These are phyloP conservation scores for Apiospora rasikravindrae DNA, from an alignment of 2,329 filamentous ascomycete genomes.

Conservation along the genomic window DNA sequence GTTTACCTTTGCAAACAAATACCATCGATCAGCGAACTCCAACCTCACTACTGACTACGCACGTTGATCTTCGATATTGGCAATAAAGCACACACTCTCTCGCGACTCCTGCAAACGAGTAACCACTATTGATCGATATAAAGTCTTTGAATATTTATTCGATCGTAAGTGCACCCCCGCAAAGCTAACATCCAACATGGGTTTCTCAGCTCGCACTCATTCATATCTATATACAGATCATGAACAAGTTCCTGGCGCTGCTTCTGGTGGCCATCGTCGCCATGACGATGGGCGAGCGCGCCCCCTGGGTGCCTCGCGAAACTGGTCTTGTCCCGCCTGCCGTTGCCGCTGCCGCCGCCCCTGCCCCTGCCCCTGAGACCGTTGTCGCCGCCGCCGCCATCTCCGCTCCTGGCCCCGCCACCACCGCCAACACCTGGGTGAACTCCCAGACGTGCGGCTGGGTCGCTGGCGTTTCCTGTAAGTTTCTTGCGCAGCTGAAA, in stretches of 20 bases:
- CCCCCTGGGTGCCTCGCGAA: slow-evolving; percentile 28
- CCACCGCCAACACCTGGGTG: slow-evolving; percentile 28
- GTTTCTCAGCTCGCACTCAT: background rate
- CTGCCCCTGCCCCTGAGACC: slow-evolving; percentile 7
- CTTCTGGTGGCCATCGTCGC: slow-evolving; percentile 26
- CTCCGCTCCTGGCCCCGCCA: background rate
- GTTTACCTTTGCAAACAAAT: background rate
- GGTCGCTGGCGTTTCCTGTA: slow-evolving; percentile 35
- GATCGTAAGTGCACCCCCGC: background rate
- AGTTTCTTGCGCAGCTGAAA: slow-evolving; percentile 23
- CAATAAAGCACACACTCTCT: background rate
- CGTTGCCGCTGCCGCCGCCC: slow-evolving; percentile 17
- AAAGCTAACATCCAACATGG: background rate
- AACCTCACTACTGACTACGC: background rate
- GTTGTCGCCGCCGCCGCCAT: background rate
- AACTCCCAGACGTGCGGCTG: slow-evolving; percentile 38
- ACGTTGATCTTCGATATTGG: background rate
- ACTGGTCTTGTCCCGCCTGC: slow-evolving; percentile 22
- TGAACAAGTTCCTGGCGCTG: slow-evolving; percentile 21
- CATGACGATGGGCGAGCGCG: slow-evolving; percentile 26
- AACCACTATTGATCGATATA: background rate
- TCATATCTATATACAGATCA: background rate
- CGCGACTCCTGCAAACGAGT: background rate
- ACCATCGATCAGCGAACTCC: background rate
- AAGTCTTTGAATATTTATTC: background rate